Base-by-base conservation (phyloP, 345 rosid genomes). In the Psidium friedrichsthalianum region DNA sequence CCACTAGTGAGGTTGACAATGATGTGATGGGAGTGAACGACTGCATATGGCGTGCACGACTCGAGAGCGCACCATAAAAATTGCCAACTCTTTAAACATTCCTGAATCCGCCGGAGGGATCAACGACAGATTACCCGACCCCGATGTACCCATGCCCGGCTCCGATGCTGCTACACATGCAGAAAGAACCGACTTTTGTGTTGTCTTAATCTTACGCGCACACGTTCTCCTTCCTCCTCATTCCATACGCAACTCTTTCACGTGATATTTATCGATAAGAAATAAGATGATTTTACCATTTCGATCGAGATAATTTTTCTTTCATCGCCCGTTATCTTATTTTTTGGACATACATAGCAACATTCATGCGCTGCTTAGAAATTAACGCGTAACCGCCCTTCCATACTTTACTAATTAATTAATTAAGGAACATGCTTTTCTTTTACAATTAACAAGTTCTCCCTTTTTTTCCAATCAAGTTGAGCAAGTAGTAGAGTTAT, bases 181-280 rank as follows among this genome's bases (percentile, higher is more conserved):
- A 59, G 40, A 16, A 27, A 27, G 40, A 27, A 61, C 27, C 21
- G 1, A 29, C 74, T 27, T 61, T 61, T 27, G 21, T 18, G 11
- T 1, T 21, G 0, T 27, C 40, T 27, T 15, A 20, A 61, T 3
- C 74, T 61, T 0, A 10, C 40, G 8, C 1, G 11, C 21, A 1
- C 5, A 6, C 18, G 5, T 27, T 27, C 21, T 61, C 36, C 29
- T 14, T 61, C 27, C 56, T 53, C 16, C 20, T 52, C 12, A 1
- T 52, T 4, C 5, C 44, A 0, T 6, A 14, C 36, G 0, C 40
- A 29, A 6, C 74, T 61, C 42, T 29, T 64, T 5, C 42, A 2
- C 1, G 22, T 6, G 11, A 16, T 0, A 29, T 6, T 36, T 29
- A 29, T 4, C 6, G 1, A 1, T 0, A 2, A 69, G 36, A 16